Conservation (phyloP, 2,329 filamentous ascomycete species). For the Ophiostoma fasciatum region DNA sequence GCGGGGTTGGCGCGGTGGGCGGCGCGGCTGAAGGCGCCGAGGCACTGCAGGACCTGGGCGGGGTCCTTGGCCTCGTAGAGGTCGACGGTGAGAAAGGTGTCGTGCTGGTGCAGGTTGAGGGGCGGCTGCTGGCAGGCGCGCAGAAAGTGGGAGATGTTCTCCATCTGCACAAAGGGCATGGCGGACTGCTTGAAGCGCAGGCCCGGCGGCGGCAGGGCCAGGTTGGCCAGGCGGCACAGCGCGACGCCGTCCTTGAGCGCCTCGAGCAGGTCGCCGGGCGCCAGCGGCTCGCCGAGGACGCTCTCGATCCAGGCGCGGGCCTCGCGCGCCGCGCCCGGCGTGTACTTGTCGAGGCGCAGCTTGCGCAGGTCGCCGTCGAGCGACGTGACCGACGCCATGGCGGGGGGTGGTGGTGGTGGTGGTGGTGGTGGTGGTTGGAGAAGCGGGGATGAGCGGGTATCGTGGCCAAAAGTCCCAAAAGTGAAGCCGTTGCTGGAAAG, state of each 20-base stretch:
- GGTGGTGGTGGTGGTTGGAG: no score
- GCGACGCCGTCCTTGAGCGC: slow-evolving; percentile 80
- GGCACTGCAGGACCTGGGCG: slow-evolving; percentile 84
- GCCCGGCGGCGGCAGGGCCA: slow-evolving; percentile 59
- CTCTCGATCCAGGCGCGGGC: slow-evolving; percentile 75
- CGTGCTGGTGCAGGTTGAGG: slow-evolving; percentile 78
- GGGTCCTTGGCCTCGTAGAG: slow-evolving; percentile 93
- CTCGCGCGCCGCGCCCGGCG: slow-evolving; percentile 77
- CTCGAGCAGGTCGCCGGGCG: slow-evolving; percentile 65
- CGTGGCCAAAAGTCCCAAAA: no score
- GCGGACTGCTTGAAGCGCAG: slow-evolving; percentile 81
- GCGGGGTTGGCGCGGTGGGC: slow-evolving; percentile 61
- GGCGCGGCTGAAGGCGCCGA: slow-evolving; percentile 79
- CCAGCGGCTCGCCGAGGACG: slow-evolving; percentile 57
- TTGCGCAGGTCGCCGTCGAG: slow-evolving; percentile 92
- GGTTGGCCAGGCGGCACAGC: slow-evolving; percentile 82
- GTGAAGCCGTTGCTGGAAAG: no score
- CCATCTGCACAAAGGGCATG: slow-evolving; percentile 99
- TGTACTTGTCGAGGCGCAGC: slow-evolving; percentile 85
- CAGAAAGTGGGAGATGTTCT: slow-evolving; percentile 95
- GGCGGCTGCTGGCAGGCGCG: slow-evolving; percentile 74
- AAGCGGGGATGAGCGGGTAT: no score
- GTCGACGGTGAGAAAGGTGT: slow-evolving; percentile 94
- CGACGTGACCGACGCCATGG: slow-evolving; percentile 66
- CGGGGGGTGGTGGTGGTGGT: no score